phyloP scores from a whole-genome alignment of 345 rosid species.

The Eucalyptus cladocalyx region DNA sequence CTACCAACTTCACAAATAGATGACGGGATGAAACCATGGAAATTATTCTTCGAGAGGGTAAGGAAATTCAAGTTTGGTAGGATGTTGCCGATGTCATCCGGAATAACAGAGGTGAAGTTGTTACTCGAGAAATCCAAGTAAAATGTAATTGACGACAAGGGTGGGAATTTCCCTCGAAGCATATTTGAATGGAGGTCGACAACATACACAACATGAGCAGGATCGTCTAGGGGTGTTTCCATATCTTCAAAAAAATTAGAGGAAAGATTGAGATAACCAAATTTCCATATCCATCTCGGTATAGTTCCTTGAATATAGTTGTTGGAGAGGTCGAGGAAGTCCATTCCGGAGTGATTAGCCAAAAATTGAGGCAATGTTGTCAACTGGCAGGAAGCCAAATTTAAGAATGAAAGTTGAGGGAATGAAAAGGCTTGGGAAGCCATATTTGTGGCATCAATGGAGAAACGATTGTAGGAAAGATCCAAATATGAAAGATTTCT shows the following conservation, averaged over 20 bases:
- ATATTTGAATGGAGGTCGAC: not conserved
- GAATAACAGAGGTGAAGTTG: not conserved
- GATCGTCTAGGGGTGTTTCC: not conserved
- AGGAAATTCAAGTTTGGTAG: fast-evolving
- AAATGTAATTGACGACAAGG: fast-evolving
- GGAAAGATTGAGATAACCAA: conserved; percentile 1
- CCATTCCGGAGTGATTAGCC: not conserved
- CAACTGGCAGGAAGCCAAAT: conserved; percentile 34
- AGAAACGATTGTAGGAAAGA: conserved; percentile 30
- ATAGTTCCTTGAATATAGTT: conserved; percentile 23
- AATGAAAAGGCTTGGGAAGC: not conserved
- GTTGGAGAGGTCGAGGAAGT: conserved; percentile 19
- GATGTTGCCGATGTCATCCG: fast-evolving
- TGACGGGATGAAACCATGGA: not conserved
- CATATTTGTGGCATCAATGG: not conserved
- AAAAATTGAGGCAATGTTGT: conserved; percentile 12
- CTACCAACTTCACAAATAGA: not conserved
- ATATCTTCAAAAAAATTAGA: conserved; percentile 1
- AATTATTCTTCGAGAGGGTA: not conserved
- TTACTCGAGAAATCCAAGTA: not conserved
- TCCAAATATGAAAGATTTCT: conserved; percentile 8
- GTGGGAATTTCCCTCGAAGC: not conserved
- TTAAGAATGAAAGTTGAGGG: not conserved
- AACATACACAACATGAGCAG: fast-evolving
- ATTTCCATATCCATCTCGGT: conserved; percentile 31